phyloP scores from a whole-genome alignment of 169 alveolate species.

The Cryptosporidium muris region DNA sequence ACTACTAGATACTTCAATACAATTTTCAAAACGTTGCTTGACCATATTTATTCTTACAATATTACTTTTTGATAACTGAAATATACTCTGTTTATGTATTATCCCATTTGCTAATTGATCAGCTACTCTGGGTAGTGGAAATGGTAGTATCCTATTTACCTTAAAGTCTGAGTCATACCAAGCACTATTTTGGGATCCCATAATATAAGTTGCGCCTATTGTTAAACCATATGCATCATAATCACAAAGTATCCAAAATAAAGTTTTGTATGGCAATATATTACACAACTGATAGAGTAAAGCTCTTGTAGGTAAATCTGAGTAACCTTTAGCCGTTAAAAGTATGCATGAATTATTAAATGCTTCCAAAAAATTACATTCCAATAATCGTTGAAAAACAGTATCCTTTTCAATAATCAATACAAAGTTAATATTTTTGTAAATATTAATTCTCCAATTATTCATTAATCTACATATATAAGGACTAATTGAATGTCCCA shows the following conservation, averaged over 20 bases:
- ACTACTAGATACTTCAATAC: not conserved
- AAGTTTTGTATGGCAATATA: conserved; percentile 18
- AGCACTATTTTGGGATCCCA: conserved; percentile 38
- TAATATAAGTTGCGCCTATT: conserved; percentile 39
- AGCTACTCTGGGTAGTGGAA: conserved; percentile 14
- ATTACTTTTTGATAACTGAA: conserved; percentile 5
- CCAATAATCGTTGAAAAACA: conserved; percentile 48
- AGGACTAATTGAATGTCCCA: conserved; percentile 68
- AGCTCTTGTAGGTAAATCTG: conserved; percentile 64
- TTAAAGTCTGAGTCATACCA: conserved; percentile 61
- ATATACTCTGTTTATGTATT: not conserved
- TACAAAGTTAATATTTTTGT: conserved; percentile 32
- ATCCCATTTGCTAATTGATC: conserved; percentile 10
- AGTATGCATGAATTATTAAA: conserved; percentile 49
- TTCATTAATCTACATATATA: conserved; percentile 34
- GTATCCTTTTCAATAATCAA: conserved; percentile 64
- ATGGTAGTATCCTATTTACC: conserved; percentile 20
- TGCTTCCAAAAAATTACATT: conserved; percentile 11
- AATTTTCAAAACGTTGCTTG: conserved; percentile 6
- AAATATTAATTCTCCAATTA: conserved; percentile 19
- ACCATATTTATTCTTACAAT: conserved; percentile 16
- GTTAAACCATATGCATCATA: conserved; percentile 54
- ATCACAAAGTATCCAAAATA: conserved; percentile 55
- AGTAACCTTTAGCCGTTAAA: conserved; percentile 55
- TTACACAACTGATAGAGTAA: conserved; percentile 30